Evolutionary conservation across 2,329 filamentous ascomycete species (phyloP), one percentile per base, ranked within the genome.

Genomic region (Epichloe hybrida): DNA sequence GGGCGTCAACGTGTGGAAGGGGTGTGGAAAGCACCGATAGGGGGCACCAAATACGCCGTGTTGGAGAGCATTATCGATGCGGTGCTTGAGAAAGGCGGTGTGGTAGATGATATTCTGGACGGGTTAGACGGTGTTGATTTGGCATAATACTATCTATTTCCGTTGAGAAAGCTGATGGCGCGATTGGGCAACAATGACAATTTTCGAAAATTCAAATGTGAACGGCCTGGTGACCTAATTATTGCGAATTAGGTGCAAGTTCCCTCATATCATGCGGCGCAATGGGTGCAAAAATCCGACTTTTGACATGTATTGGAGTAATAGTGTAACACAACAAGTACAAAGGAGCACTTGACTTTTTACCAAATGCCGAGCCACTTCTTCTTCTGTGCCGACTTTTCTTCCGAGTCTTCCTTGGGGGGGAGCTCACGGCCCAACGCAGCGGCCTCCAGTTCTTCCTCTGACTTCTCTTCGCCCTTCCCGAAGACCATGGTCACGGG

Each of bases 291-390:
- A 42, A 8, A 17, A 17, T 34, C 11, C 35, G 6, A 15, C 17
- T 3, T 44, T 7, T 11, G 42, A 42, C 40, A 42, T 20, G 11
- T 13, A 20, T 7, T 17, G 38, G 15, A 27, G 20, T 36, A 36
- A 20, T 20, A 48, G 21, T 38, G 11, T n/a, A 41, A 40, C 13
- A 13, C 23, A 35, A 41, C 1, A 21, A 27, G 23, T n/a, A 42
- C 21, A 34, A 40, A 5, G 2, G 13, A n/a, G n/a, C 34, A 36
- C 17, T 35, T 51, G 36, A 21, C 51, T 63, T 66, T 64, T 17
- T 17, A 89, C 76, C 88, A 94, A 61, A 95, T 84, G 13, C 88
- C 88, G 59, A 93, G 72, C 80, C 85, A 90, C 72, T 87, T 90
- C 78, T 89, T 90, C 51, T 81, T 68, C 50, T 59, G 58, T 50